These are phyloP conservation scores for Lactarius trivialis DNA, from an alignment of 768 basidiomycete genomes.

Conservation along the genomic window DNA sequence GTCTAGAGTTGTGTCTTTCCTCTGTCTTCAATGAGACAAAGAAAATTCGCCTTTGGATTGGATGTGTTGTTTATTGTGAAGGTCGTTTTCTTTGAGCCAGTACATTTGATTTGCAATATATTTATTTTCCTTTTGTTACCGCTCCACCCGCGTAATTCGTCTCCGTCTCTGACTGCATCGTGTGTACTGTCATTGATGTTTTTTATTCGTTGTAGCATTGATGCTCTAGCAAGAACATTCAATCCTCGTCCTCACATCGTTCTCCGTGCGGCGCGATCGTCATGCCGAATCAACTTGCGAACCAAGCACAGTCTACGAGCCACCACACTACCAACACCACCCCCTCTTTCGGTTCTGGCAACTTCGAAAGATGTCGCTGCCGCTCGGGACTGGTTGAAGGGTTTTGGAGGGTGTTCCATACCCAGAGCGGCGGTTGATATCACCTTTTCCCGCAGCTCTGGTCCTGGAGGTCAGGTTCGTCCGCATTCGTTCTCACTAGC, in stretches of 20 bases:
- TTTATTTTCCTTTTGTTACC: too few relatives aligned
- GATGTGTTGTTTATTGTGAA: too few relatives aligned
- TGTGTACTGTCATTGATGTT: background rate
- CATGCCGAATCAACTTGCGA: conserved; percentile 6
- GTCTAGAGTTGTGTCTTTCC: too few relatives aligned
- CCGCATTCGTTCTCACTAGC: background rate
- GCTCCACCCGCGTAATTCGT: too few relatives aligned
- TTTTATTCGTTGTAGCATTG: background rate
- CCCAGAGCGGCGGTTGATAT: conserved; percentile 52
- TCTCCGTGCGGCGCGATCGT: background rate
- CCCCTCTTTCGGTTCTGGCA: conserved; percentile 14
- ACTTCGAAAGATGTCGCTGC: conserved; percentile 14
- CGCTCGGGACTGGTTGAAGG: conserved; percentile 20
- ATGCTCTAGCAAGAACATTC: background rate
- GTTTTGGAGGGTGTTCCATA: conserved; percentile 28
- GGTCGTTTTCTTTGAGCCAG: too few relatives aligned
- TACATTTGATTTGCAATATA: too few relatives aligned
- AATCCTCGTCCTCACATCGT: background rate
- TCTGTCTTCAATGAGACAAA: too few relatives aligned
- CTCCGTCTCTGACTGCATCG: background rate
- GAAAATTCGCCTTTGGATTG: too few relatives aligned
- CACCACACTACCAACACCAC: conserved; percentile 17
- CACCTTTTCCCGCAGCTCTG: conserved; percentile 71
- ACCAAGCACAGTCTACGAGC: background rate
- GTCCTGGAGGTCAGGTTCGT: conserved; percentile 76